Percentiles rank a stretch among this genome's conserved stretches.
Conservation (phyloP, 139 green algal genomes). For the Diplosphaera chodatii region DNA sequence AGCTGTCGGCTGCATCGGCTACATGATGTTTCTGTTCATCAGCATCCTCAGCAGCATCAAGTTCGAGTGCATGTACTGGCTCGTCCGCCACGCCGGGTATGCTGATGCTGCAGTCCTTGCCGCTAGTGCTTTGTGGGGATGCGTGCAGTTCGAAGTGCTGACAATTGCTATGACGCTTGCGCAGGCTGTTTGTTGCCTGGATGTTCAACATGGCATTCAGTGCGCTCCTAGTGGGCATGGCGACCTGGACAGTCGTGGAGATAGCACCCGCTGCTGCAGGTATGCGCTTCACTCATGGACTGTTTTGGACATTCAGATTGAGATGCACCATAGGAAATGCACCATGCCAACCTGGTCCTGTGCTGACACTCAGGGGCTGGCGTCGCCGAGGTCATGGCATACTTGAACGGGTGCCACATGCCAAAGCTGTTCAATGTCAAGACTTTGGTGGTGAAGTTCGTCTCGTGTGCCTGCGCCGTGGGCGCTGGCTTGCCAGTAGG, state of each 20-base stretch:
- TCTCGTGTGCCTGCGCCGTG: constrained; percentile 64
- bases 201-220: constrained; percentile 71
- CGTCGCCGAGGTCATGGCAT: constrained; percentile 83
- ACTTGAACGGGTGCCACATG: constrained; percentile 79
- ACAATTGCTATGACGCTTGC: too few species aligned
- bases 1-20: constrained; percentile 60
- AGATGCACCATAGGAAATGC: too few species aligned
- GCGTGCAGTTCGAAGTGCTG: too few species aligned
- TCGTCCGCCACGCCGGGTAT: constrained; percentile 24
- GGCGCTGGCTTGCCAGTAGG: constrained; percentile 74
- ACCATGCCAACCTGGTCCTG: too few species aligned
- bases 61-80: constrained; percentile 44
- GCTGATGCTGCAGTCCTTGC: too few species aligned
- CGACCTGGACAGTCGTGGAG: constrained; percentile 64
- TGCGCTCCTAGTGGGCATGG: constrained; percentile 52
- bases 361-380: constrained; percentile 38
- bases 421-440: constrained; percentile 78
- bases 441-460: constrained; percentile 79
- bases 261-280: constrained; percentile 57
- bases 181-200: constrained; percentile 50
- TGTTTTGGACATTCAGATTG: too few species aligned
- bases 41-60: constrained; percentile 52
- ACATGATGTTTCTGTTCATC: constrained; percentile 67
- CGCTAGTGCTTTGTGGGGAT: too few species aligned
- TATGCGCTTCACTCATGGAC: background rate